A percentile compares a stretch with the other conserved stretches of the same genome.
Conservation (phyloP, 352 stramenopile genomes). For the Globisporangium radiosum region DNA sequence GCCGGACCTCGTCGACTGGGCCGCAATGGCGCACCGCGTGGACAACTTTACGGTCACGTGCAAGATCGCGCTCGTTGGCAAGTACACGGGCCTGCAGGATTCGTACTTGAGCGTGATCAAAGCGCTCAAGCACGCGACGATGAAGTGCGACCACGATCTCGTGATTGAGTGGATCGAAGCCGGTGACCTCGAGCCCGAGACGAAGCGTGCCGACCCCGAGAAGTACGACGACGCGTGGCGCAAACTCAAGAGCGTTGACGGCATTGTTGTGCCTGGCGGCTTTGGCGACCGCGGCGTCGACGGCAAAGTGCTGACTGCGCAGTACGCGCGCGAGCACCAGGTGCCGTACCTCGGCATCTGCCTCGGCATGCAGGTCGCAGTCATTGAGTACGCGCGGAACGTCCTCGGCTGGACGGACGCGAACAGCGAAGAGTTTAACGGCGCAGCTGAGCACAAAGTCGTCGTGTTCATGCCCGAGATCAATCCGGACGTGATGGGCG, state of each 20-base stretch:
- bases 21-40: conserved; percentile 91
- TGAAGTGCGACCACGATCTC: conserved; percentile 91
- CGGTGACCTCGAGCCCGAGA: conserved; percentile 88
- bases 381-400: conserved; percentile 97
- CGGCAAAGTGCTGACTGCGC: conserved; percentile 95
- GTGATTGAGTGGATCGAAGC: conserved; percentile 98
- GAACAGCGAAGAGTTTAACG: conserved; percentile 95
- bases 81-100: conserved; percentile 99
- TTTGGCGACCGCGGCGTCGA: conserved; percentile 98
- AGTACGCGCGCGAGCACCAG: conserved; percentile 94
- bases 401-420: conserved; percentile 90
- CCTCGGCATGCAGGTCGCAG: conserved; percentile 92
- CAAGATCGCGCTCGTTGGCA: conserved; percentile 97
- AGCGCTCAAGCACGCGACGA: conserved; percentile 91
- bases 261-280: conserved; percentile 96
- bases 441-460: conserved; percentile 85
- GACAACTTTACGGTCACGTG: conserved; percentile 90
- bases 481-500: conserved; percentile 96
- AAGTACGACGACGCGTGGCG: conserved; percentile 87
- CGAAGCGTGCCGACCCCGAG: conserved; percentile 59
- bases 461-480: conserved; percentile 99
- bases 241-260: conserved; percentile 90
- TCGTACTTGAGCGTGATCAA: conserved; percentile 99
- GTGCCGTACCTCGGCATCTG: conserved; percentile 98
- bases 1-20: conserved; percentile 74